Evolutionary conservation across 2,329 filamentous ascomycete genomes (phyloP).

Genomic region (Nothopassalora personata): DNA sequence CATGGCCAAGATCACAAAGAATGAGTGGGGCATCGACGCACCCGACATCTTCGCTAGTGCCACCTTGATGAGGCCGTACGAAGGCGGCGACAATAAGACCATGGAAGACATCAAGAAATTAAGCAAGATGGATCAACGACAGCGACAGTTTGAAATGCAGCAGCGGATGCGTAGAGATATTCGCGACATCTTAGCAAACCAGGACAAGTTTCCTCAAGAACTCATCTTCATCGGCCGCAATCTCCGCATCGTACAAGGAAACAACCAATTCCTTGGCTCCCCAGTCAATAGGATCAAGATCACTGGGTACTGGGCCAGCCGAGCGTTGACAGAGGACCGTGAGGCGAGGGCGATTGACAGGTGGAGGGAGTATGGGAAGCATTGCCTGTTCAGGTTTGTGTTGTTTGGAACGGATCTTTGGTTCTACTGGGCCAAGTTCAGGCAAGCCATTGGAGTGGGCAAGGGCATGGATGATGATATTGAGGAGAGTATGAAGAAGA

Average conservation of each 20-base stretch:
- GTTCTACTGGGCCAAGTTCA: slow-evolving; percentile 75
- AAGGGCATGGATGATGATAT: slow-evolving; percentile 92
- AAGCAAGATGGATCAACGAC: slow-evolving; percentile 50
- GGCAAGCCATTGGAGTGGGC: slow-evolving; percentile 70
- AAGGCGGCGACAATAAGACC: slow-evolving; percentile 70
- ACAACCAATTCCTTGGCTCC: slow-evolving; percentile 84
- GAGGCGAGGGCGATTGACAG: slow-evolving; percentile 60
- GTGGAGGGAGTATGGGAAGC: slow-evolving; percentile 64
- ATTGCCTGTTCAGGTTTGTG: slow-evolving; percentile 76
- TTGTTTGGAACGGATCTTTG: slow-evolving; percentile 70
- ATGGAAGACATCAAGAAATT: slow-evolving; percentile 48
- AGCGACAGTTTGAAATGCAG: slow-evolving; percentile 72
- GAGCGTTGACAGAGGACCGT: slow-evolving; percentile 71
- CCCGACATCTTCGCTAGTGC: slow-evolving; percentile 87
- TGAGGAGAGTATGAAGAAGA: slow-evolving; percentile 76
- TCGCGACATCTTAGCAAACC: slow-evolving; percentile 75
- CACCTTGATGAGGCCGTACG: slow-evolving; percentile 84
- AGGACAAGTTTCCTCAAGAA: slow-evolving; percentile 83
- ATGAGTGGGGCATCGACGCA: slow-evolving; percentile 81
- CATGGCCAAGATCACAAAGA: slow-evolving; percentile 63
- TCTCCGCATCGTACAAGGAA: slow-evolving; percentile 86
- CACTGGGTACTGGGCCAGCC: slow-evolving; percentile 82
- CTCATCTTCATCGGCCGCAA: slow-evolving; percentile 90
- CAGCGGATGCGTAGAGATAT: slow-evolving; percentile 65
- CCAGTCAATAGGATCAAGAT: slow-evolving; percentile 91